Conservation (phyloP, 2,329 filamentous ascomycete species). For the Lachnellula hyalina region DNA sequence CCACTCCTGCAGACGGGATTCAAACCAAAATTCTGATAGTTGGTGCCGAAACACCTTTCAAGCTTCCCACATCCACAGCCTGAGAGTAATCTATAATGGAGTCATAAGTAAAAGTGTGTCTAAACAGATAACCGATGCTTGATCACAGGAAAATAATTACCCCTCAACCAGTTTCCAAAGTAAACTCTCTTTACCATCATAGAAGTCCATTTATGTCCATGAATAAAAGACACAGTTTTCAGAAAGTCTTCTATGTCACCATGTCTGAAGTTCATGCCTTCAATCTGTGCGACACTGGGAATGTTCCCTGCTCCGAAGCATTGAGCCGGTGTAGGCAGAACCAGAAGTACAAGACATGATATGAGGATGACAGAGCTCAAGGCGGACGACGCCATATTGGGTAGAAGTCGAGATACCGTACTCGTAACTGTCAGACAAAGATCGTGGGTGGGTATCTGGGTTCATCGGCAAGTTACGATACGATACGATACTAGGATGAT, state of each 20-base stretch:
- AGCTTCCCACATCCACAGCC: slow-evolving; percentile 72
- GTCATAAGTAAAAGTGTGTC: background rate
- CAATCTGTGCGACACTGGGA: slow-evolving; percentile 52
- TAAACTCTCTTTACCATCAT: slow-evolving; percentile 74
- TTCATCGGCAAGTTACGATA: background rate
- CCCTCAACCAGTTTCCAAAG: slow-evolving; percentile 74
- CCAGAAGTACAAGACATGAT: slow-evolving; percentile 47
- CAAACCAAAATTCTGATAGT: slow-evolving; percentile 68
- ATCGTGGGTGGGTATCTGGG: background rate
- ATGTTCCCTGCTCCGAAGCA: slow-evolving; percentile 70
- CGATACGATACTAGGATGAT: background rate
- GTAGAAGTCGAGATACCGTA: background rate
- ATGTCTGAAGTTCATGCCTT: slow-evolving; percentile 66
- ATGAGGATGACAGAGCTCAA: slow-evolving; percentile 39
- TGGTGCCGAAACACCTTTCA: slow-evolving; percentile 72
- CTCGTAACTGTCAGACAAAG: background rate
- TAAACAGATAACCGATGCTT: background rate
- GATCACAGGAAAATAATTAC: background rate
- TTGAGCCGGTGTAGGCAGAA: slow-evolving; percentile 50
- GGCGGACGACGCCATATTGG: slow-evolving; percentile 18
- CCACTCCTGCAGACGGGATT: background rate
- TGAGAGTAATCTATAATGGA: slow-evolving; percentile 67
- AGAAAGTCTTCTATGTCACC: slow-evolving; percentile 80
- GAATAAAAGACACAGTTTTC: slow-evolving; percentile 68
- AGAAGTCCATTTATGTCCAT: slow-evolving; percentile 79